Percentiles rank a stretch among this genome's conserved stretches.
These are phyloP conservation scores for Saturnispora dispora DNA, from an alignment of 805 yeast genomes.

Conservation along the genomic window DNA sequence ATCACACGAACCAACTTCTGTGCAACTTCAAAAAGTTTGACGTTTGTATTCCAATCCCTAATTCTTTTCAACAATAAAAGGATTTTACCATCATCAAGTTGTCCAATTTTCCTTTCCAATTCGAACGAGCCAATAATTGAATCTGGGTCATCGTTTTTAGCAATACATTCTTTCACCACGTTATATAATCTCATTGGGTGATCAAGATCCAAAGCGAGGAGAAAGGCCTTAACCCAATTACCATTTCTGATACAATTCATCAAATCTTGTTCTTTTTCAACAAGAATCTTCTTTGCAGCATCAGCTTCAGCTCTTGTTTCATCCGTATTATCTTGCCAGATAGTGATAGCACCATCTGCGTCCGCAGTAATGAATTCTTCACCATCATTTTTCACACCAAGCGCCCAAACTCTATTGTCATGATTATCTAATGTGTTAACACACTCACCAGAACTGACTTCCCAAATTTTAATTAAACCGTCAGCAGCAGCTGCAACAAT, in stretches of 20 bases:
- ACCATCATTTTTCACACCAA: slow-evolving; percentile 59
- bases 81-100: slow-evolving; percentile 52
- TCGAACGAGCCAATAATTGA: slow-evolving; percentile 46
- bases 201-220: slow-evolving; percentile 74
- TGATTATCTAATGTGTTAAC: slow-evolving; percentile 82
- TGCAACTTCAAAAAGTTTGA: slow-evolving; percentile 67
- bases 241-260: slow-evolving; percentile 60
- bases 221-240: slow-evolving; percentile 85
- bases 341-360: slow-evolving; percentile 85
- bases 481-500: slow-evolving; percentile 84
- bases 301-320: slow-evolving; percentile 51
- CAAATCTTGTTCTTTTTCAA: slow-evolving; percentile 86
- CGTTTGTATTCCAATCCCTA: slow-evolving; percentile 93
- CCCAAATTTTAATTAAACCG: slow-evolving; percentile 91
- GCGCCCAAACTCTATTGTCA: slow-evolving; percentile 90
- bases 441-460: slow-evolving; percentile 63
- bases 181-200: slow-evolving; percentile 85
- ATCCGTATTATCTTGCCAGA: slow-evolving; percentile 85
- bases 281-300: slow-evolving; percentile 42
- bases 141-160: slow-evolving; percentile 38
- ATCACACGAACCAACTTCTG: slow-evolving; percentile 68
- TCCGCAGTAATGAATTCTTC: slow-evolving; percentile 74
- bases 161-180: slow-evolving; percentile 56
- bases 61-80: slow-evolving; percentile 57
- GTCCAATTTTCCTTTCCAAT: slow-evolving; percentile 55